phyloP scores from a whole-genome alignment of 768 basidiomycete genomes.

The Gloeophyllum trabeum region DNA sequence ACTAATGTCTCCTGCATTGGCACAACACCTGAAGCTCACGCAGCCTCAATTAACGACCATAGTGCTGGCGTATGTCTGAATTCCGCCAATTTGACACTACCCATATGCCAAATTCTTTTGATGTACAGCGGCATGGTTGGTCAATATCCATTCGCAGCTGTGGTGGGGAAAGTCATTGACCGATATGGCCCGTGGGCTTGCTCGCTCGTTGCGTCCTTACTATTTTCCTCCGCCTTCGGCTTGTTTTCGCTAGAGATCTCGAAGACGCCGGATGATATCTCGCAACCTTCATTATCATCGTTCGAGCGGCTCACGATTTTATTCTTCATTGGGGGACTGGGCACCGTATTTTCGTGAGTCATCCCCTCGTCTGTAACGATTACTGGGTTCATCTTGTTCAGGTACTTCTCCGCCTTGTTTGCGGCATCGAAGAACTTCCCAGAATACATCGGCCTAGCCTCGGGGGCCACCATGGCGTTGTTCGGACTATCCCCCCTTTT shows the following conservation, averaged over 20 bases:
- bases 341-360: slow-evolving; percentile 62
- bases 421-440: slow-evolving; percentile 66
- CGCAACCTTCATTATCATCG: slow-evolving; percentile 26
- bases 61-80: slow-evolving; percentile 50
- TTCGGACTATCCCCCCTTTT: slow-evolving; percentile 79
- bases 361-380: neutral
- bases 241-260: slow-evolving; percentile 51
- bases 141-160: slow-evolving; percentile 66
- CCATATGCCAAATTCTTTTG: slow-evolving; percentile 1
- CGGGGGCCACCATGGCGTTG: slow-evolving; percentile 57
- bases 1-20: slow-evolving; percentile 54
- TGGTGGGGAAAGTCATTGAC: slow-evolving; percentile 64
- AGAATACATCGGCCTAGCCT: slow-evolving; percentile 47
- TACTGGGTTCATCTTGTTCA: slow-evolving; percentile 10
- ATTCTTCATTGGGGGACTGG: slow-evolving; percentile 58
- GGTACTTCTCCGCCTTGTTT: slow-evolving; percentile 67
- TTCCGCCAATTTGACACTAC: neutral
- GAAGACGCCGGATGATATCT: slow-evolving; percentile 26
- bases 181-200: slow-evolving; percentile 53
- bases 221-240: slow-evolving; percentile 52
- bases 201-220: slow-evolving; percentile 47
- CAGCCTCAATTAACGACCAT: slow-evolving; percentile 77
- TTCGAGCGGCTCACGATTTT: slow-evolving; percentile 42
- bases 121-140: slow-evolving; percentile 62
- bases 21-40: slow-evolving; percentile 45